Percentiles rank a stretch among this genome's conserved stretches.
phyloP scores from a whole-genome alignment of 495 filamentous ascomycete species.

The Penicillium waksmanii region DNA sequence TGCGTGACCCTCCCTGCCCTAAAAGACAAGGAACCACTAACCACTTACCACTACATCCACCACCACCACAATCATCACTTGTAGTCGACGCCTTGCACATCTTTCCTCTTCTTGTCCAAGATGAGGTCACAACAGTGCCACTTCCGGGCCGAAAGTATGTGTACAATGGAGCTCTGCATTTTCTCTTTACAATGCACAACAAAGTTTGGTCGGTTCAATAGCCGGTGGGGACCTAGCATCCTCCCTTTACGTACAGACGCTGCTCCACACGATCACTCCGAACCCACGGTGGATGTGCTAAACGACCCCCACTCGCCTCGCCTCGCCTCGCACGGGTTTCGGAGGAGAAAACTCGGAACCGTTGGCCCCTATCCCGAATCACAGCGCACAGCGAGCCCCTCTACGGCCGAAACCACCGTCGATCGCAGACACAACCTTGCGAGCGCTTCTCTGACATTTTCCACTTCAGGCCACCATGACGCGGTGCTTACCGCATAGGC shows the following conservation, averaged over 20 bases:
- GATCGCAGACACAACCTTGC: conserved; percentile 20
- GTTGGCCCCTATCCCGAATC: conserved; percentile 31
- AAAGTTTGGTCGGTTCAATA: conserved; percentile 12
- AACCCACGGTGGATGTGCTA: conserved; percentile 14
- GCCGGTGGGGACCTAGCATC: conserved; percentile 10
- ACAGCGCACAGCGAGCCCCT: conserved; percentile 14
- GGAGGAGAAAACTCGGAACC: conserved; percentile 38
- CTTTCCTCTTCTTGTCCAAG: neutral
- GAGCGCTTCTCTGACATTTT: conserved; percentile 8
- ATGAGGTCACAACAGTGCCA: conserved; percentile 15
- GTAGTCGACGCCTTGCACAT: neutral
- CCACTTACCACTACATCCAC: neutral
- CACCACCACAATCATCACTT: conserved; percentile 1
- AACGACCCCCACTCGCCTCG: neutral
- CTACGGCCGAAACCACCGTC: conserved; percentile 31
- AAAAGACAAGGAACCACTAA: neutral
- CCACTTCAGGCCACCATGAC: conserved; percentile 2
- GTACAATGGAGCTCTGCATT: neutral
- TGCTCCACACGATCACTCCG: conserved; percentile 15
- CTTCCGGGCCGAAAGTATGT: conserved; percentile 9
- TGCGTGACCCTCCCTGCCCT: conserved; percentile 2
- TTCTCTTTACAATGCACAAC: conserved; percentile 2
- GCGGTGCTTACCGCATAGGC: neutral
- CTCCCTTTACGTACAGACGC: conserved; percentile 4
- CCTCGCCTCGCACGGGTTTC: conserved; percentile 22